A percentile compares a stretch with the other conserved stretches of the same genome.
Conservation (phyloP, 2,329 filamentous ascomycete species). For the Beauveria varroae region DNA sequence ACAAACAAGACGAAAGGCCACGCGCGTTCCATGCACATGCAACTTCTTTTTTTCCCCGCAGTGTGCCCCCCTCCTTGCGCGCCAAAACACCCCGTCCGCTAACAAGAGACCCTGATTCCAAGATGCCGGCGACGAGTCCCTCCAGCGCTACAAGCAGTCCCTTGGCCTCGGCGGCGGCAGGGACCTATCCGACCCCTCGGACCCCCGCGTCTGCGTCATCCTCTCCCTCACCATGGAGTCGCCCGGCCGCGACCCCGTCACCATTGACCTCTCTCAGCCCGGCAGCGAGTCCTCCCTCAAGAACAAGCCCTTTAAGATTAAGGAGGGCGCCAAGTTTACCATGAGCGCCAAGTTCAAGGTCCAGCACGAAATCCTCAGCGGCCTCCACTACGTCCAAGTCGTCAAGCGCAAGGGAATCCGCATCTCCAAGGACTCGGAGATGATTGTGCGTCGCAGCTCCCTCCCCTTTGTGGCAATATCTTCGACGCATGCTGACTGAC, state of each 20-base stretch:
- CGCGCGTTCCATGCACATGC: background rate
- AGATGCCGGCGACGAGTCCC: constrained; percentile 77
- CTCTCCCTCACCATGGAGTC: constrained; percentile 83
- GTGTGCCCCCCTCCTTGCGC: background rate
- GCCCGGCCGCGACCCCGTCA: constrained; percentile 73
- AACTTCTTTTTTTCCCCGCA: background rate
- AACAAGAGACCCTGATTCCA: constrained; percentile 21
- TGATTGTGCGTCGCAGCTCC: constrained; percentile 65
- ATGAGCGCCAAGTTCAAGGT: constrained; percentile 95
- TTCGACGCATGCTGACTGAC: background rate
- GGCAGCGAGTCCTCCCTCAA: constrained; percentile 73
- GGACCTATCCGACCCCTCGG: constrained; percentile 66
- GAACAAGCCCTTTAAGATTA: constrained; percentile 92
- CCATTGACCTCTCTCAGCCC: constrained; percentile 73
- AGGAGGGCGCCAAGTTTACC: constrained; percentile 87
- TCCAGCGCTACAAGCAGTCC: constrained; percentile 96
- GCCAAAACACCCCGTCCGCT: background rate
- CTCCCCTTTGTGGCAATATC: background rate
- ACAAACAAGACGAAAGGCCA: background rate
- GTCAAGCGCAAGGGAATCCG: constrained; percentile 84
- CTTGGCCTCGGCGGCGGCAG: constrained; percentile 75
- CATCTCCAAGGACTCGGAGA: constrained; percentile 91
- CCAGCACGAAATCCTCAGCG: constrained; percentile 91
- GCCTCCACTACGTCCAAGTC: constrained; percentile 90
- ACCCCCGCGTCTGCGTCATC: constrained; percentile 89